phyloP scores from a whole-genome alignment of 257 asterid species.

The Solanum chilense region DNA sequence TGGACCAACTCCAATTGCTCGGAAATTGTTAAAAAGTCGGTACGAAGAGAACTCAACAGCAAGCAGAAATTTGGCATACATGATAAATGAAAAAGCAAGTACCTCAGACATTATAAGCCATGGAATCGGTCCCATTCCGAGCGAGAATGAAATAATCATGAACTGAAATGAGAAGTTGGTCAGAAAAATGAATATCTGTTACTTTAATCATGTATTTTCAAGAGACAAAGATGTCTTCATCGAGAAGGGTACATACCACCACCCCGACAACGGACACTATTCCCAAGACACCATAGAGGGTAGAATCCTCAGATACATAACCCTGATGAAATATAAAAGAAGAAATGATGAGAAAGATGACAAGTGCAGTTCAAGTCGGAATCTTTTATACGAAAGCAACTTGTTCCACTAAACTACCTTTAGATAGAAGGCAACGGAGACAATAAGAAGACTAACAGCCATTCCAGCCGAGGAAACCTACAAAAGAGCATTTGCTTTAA shows the following conservation, averaged over 20 bases:
- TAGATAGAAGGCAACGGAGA: slow-evolving; percentile 52
- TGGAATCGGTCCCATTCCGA: slow-evolving; percentile 93
- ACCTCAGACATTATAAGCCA: slow-evolving; percentile 99
- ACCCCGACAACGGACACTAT: slow-evolving; percentile 56
- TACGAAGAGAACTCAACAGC: not conserved
- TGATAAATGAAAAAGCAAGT: not conserved
- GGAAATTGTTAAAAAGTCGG: not conserved
- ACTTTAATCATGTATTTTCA: not conserved
- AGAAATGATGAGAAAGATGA: not conserved
- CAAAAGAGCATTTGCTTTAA: not conserved
- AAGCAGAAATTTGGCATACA: not conserved
- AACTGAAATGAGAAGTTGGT: slow-evolving; percentile 24
- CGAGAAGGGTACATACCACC: slow-evolving; percentile 19
- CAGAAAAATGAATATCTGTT: not conserved
- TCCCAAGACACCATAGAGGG: slow-evolving; percentile 42
- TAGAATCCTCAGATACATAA: slow-evolving; percentile 33
- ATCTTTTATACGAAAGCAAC: not conserved
- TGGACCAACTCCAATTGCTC: not conserved
- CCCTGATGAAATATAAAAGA: slow-evolving; percentile 25
- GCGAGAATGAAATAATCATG: slow-evolving; percentile 68
- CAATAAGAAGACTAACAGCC: slow-evolving; percentile 68
- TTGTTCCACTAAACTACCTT: slow-evolving; percentile 39
- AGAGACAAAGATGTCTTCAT: not conserved
- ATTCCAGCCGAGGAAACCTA: slow-evolving; percentile 85
- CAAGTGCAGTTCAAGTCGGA: not conserved